Percentiles rank a stretch among this genome's conserved stretches.
Conservation (phyloP, 2,329 filamentous ascomycete species). For the Chaetomium strumarium region DNA sequence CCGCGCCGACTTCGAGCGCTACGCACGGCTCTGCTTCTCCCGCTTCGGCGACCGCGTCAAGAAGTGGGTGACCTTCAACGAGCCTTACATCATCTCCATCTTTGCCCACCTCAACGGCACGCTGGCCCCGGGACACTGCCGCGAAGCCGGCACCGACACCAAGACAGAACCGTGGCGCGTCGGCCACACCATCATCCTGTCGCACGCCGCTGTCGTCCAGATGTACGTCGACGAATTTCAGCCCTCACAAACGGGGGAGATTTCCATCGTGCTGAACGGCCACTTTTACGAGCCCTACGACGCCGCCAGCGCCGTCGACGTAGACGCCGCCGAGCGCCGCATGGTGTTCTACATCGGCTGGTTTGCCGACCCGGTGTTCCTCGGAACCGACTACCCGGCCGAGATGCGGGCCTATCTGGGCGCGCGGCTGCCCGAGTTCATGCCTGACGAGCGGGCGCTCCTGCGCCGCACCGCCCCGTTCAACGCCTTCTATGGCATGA, state of each 20-base stretch:
- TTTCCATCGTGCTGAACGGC: constrained; percentile 83
- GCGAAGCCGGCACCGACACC: constrained; percentile 66
- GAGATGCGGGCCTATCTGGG: constrained; percentile 80
- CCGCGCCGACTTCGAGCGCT: constrained; percentile 72
- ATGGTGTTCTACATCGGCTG: constrained; percentile 82
- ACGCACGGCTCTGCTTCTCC: constrained; percentile 70
- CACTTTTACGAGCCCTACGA: constrained; percentile 83
- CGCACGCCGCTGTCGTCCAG: constrained; percentile 75
- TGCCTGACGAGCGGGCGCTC: constrained; percentile 62
- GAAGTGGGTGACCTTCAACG: constrained; percentile 87
- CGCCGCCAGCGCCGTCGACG: constrained; percentile 63
- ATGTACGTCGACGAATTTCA: constrained; percentile 80
- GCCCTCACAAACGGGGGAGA: constrained; percentile 62
- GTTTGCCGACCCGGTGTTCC: constrained; percentile 85
- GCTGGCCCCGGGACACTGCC: constrained; percentile 78
- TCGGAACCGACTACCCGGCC: constrained; percentile 68
- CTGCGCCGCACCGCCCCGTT: constrained; percentile 56
- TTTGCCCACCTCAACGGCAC: constrained; percentile 72
- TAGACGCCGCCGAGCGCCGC: constrained; percentile 72
- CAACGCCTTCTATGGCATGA: constrained; percentile 94
- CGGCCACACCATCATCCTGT: constrained; percentile 73
- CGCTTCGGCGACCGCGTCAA: constrained; percentile 65
- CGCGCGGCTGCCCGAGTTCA: constrained; percentile 68
- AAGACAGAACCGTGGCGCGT: constrained; percentile 75
- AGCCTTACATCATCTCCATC: constrained; percentile 80